Evolutionary conservation across 2,329 filamentous ascomycete species (phyloP).

Genomic region (Botryotinia convoluta): DNA sequence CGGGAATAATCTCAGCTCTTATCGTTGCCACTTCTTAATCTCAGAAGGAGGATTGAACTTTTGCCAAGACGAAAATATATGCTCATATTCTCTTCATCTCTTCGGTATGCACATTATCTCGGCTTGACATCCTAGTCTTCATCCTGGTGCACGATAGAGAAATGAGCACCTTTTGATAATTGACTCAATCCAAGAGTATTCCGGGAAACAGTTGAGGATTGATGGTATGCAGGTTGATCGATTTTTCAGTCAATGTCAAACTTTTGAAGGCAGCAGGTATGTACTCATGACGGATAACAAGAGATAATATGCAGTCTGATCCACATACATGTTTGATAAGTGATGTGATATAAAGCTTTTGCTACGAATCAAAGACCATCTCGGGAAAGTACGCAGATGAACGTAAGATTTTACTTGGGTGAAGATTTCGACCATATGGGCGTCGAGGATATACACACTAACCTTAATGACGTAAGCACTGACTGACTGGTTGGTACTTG

Average conservation of each 20-base stretch:
- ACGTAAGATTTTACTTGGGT: not conserved
- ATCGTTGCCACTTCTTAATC: not conserved
- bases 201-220: not conserved
- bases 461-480: not conserved
- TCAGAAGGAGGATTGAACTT: not conserved
- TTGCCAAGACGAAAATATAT: constrained; percentile 16
- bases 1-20: not conserved
- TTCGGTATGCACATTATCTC: not conserved
- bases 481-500: not conserved
- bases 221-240: not conserved
- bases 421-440: not conserved
- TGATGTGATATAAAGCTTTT: not conserved
- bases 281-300: not conserved
- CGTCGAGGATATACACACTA: not conserved
- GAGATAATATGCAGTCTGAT: constrained; percentile 1
- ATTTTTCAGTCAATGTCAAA: not conserved
- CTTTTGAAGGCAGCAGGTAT: constrained; percentile 1
- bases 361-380: not conserved
- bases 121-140: not conserved
- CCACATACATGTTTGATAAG: not conserved
- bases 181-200: not conserved
- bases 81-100: not conserved
- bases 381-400: not conserved
- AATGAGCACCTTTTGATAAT: not conserved
- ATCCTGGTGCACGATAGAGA: not conserved